Base-by-base conservation (phyloP, 2,329 filamentous ascomycete genomes). In the Trichoderma sp. region DNA sequence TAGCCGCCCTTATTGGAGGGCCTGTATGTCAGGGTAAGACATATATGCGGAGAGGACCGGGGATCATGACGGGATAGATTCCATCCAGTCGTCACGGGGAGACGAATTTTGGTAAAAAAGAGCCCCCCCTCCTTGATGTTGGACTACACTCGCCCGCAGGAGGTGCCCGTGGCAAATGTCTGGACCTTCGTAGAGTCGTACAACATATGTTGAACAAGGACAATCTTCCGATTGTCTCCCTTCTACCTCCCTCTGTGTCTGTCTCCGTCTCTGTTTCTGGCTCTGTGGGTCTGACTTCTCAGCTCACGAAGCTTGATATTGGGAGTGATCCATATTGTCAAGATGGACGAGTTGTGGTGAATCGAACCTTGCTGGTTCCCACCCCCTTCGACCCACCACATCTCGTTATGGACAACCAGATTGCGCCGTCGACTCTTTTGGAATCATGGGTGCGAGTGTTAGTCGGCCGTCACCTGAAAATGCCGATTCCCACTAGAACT, bases 401-500 rank as follows among this genome's bases (percentile, higher is more conserved):
- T 65, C 69, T 56, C 38, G 41, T 27, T 45, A 14, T 50, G 21
- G 68, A 71, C 63, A 63, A 50, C 41, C 38, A 73, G 69, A 65
- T 65, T 73, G 60, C n/a, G 41, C 59, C 60, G 29, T 73, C 60
- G 33, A 53, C 27, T 35, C 31, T 31, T 45, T 33, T 6, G 62
- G 66, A n/a, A 27, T 29, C 69, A 53, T 35, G 29, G 69, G 59
- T 6, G 35, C 21, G 27, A 29, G 41, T 53, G 33, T 18, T 29
- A 29, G 60, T 73, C 69, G 60, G 69, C 41, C 59, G 69, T 73
- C 41, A 73, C 50, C 27, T 73, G 60, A 27, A 53, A 56, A 65
- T 73, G 60, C 69, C 60, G 69, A 73, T 65, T 73, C 29, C 67
- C 60, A 8, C 69, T 56, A 64, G n/a, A 56, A 27, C 60, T 73